phyloP scores from a whole-genome alignment of 305 asterid genomes.

The Fraxinus sp. region DNA sequence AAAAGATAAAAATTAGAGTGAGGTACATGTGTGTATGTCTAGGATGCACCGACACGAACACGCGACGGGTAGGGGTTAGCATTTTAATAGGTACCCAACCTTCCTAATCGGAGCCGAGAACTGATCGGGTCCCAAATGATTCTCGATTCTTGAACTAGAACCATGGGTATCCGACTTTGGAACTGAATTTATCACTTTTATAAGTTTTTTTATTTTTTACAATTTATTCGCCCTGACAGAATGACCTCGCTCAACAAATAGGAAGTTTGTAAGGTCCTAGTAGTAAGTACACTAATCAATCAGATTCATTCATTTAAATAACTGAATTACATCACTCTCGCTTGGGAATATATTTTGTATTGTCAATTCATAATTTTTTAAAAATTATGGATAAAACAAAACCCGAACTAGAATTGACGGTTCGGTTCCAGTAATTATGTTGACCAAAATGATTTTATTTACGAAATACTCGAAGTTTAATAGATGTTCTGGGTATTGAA shows the following conservation, averaged over 20 bases:
- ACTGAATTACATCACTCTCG: neutral
- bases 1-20: neutral
- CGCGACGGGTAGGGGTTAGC: neutral
- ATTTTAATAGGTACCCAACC: neutral
- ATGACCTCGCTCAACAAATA: neutral
- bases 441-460: neutral
- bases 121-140: neutral
- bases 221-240: neutral
- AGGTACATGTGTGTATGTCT: neutral
- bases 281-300: neutral
- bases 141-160: neutral
- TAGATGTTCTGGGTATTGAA: neutral
- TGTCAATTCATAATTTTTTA: neutral
- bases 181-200: neutral
- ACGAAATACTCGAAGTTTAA: neutral
- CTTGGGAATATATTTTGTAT: neutral
- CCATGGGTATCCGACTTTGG: neutral
- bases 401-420: neutral
- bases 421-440: neutral
- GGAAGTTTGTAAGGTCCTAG: neutral
- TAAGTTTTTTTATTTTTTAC: neutral
- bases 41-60: neutral
- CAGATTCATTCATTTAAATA: neutral
- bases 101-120: neutral
- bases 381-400: neutral